Base-by-base conservation (phyloP, 108 stramenopile genomes). In the Asterionellopsis glacialis region DNA sequence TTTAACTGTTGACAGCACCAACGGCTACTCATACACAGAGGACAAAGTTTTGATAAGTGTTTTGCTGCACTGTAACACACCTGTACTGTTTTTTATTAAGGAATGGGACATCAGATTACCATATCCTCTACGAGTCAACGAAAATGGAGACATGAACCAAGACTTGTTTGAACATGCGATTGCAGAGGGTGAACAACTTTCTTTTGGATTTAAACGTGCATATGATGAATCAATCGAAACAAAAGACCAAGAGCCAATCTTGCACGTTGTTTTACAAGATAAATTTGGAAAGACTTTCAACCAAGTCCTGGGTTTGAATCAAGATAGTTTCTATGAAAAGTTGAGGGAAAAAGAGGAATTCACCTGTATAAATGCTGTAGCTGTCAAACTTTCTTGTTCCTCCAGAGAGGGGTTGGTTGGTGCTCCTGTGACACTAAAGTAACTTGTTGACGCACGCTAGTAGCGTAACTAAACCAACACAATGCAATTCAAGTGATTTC, bases 41-140 rank as follows among this genome's bases (percentile, higher is more conserved):
- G 57, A 77, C 28, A 45, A 64, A 40, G 65, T 79, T 21, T 64
- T 88, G 64, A 50, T 88, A 11, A 82, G 73, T 47, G 67, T 82
- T 11, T 41, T 73, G 48, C 49, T 88, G 27, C 70, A 69, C 27
- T 88, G 83, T 45, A 84, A 88, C 49, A 77, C 83, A 45, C 83
- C 87, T 22, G 63, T 78, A 63, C 80, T 70, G 1, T 88, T 80
- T 56, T 74, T 27, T 22, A 53, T 88, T 13, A 80, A 82, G 25
- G 79, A 88, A 51, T 84, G 78, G 87, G 42, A 79, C 38, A 23
- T 84, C 6, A 48, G 59, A 44, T 50, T 83, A 42, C 81, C 83
- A 22, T 7, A 33, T 33, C 73, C 68, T 26, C 75, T 84, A 13
- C 23, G 65, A 13, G 45, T 76, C 6, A 47, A 59, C 4, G 50